These are phyloP conservation scores for Aspergillus fumigatiaffinis DNA, from an alignment of 2,329 filamentous ascomycete genomes.

Conservation along the genomic window DNA sequence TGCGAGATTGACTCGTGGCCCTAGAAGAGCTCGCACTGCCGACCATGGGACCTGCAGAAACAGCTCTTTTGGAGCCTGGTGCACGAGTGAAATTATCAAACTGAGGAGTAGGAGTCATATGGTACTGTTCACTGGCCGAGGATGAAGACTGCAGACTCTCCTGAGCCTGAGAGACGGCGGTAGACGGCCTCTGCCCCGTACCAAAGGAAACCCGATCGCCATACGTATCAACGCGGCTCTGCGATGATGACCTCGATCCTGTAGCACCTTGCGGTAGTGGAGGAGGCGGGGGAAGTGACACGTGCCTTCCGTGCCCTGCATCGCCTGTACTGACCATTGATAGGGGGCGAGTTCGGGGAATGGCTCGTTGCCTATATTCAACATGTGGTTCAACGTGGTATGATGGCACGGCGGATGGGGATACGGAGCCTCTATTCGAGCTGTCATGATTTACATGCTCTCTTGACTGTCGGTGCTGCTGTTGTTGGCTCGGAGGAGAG, in stretches of 20 bases:
- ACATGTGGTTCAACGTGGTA: constrained; percentile 17
- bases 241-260: constrained; percentile 32
- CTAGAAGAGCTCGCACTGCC: constrained; percentile 30
- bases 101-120: constrained; percentile 12
- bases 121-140: constrained; percentile 9
- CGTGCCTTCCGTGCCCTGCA: constrained; percentile 22
- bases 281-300: constrained; percentile 35
- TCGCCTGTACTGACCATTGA: constrained; percentile 29
- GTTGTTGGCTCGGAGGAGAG: constrained; percentile 33
- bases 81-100: constrained; percentile 26
- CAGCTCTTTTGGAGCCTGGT: constrained; percentile 42
- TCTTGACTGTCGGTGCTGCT: constrained; percentile 7
- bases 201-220: constrained; percentile 16
- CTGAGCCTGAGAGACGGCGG: constrained; percentile 19
- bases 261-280: constrained; percentile 28
- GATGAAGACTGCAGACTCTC: constrained; percentile 19
- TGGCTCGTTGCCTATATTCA: constrained; percentile 23
- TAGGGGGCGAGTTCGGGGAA: constrained; percentile 28
- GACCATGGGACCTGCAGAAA: constrained; percentile 42
- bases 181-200: constrained; percentile 16
- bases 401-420: constrained; percentile 13
- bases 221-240: constrained; percentile 25
- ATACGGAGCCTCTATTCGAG: constrained; percentile 14
- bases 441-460: constrained; percentile 13
- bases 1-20: constrained; percentile 31